A percentile compares a stretch with the other conserved stretches of the same genome.
These are phyloP conservation scores for Mikania micrantha DNA, from an alignment of 129 eudicot genomes.

Conservation along the genomic window DNA sequence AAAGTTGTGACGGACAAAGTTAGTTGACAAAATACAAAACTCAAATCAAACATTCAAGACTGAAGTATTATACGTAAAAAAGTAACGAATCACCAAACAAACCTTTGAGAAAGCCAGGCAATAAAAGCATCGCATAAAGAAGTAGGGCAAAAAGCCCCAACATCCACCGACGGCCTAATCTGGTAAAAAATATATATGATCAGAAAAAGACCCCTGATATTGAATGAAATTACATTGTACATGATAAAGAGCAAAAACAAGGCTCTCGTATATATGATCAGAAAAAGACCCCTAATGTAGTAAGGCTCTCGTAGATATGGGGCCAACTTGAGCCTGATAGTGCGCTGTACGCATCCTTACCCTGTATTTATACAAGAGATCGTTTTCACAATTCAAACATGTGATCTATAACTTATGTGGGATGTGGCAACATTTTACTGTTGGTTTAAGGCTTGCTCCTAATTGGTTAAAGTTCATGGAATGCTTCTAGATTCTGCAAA, in stretches of 20 bases:
- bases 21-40: constrained; percentile 4
- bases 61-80: not conserved
- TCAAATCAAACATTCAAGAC: not conserved
- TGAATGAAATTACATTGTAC: not conserved
- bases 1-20: constrained; percentile 11
- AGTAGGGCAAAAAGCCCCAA: constrained; percentile 49
- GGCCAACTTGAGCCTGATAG: no score
- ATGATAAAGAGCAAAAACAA: no score
- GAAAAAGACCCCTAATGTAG: no score
- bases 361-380: no score
- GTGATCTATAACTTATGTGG: no score
- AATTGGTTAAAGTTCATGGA: not conserved
- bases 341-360: no score
- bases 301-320: no score
- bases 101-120: constrained; percentile 91
- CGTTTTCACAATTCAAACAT: no score
- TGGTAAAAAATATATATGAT: constrained; percentile 32
- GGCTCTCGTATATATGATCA: no score
- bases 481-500: not conserved
- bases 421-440: no score
- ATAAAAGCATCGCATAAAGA: constrained; percentile 64
- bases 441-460: no score
- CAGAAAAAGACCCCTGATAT: not conserved
- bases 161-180: constrained; percentile 85
- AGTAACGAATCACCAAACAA: not conserved